Base-by-base conservation (phyloP, 495 filamentous ascomycete genomes). In the Hypoxylon rickii region DNA sequence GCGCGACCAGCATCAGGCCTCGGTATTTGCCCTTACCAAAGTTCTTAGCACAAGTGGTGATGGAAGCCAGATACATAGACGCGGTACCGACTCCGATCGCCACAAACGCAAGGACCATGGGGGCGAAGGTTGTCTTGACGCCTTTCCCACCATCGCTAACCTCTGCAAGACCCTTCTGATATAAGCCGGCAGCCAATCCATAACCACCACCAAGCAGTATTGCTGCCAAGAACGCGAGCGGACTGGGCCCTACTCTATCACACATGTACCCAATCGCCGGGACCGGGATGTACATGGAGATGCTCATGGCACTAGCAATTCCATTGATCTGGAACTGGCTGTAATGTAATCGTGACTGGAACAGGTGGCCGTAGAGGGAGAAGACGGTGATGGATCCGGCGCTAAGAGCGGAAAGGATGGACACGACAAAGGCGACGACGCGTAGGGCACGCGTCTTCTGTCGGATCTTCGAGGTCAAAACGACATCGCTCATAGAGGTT, bases 1-100 rank as follows among this genome's bases (percentile, higher is more conserved):
- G 94, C 44, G 89, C 71, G 17, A 92, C 93, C 45, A 98, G 75
- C 64, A 95, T 92, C 49, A 98, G 70, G 0, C 94, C 93, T 67
- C 91, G 88, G 62, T 95, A 84, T 65, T 87, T 91, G 2, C 92
- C 89, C 32, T 86, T 78, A 15, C 93, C 90, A 69, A 97, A 97
- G 71, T 96, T 97, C 83, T 98, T 98, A 18, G 93, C 94, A 54
- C 91, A 96, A 1, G 92, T 96, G 17, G 94, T 91, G 21, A 98
- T 87, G 0, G 89, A 88, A 29, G 83, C 79, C 19, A 97, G 68
- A 67, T 97, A 97, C 86, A 97, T 89, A 63, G 80, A 80, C 54
- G 86, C 86, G 0, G 94, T 97, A 3, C 86, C 93, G 55, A 85
- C 81, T 1, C 94, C 94, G 40, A 97, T 83, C 6, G 76, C 74